Percentiles rank a stretch among this genome's conserved stretches.
Evolutionary conservation across 2,329 filamentous ascomycete species (phyloP).

Genomic region (Colletotrichum simmondsii): DNA sequence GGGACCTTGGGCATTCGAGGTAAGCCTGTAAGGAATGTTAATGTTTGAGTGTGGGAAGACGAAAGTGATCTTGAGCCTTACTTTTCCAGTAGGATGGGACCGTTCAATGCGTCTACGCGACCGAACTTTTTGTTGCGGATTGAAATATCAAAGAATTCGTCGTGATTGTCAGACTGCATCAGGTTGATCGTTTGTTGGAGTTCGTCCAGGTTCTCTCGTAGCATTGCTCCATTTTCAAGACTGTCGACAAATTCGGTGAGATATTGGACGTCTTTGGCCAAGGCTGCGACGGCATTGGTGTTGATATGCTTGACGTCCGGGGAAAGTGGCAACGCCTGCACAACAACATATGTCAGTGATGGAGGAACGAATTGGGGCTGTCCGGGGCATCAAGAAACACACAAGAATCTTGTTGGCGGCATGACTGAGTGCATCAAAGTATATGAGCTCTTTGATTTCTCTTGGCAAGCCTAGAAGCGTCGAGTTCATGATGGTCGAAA

Average conservation of each 20-base stretch:
- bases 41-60: neutral
- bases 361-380: neutral
- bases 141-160: conserved; percentile 95
- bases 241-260: conserved; percentile 87
- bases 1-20: conserved; percentile 69
- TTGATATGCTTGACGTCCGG: conserved; percentile 87
- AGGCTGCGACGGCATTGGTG: conserved; percentile 81
- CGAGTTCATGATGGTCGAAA: conserved; percentile 96
- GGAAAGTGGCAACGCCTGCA: conserved; percentile 80
- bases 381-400: conserved; percentile 38
- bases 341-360: neutral
- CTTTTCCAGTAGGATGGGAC: conserved; percentile 92
- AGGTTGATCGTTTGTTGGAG: conserved; percentile 91
- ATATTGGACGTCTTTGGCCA: conserved; percentile 86
- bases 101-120: conserved; percentile 90
- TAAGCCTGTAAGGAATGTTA: conserved; percentile 63
- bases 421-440: conserved; percentile 95
- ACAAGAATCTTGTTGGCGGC: conserved; percentile 87
- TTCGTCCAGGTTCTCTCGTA: conserved; percentile 91
- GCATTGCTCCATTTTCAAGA: conserved; percentile 85
- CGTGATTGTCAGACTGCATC: conserved; percentile 88
- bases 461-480: conserved; percentile 92
- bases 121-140: conserved; percentile 93
- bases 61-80: conserved; percentile 50
- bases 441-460: conserved; percentile 97